Evolutionary conservation across 495 filamentous ascomycete species (phyloP).

Genomic region (Daldinia childiae): DNA sequence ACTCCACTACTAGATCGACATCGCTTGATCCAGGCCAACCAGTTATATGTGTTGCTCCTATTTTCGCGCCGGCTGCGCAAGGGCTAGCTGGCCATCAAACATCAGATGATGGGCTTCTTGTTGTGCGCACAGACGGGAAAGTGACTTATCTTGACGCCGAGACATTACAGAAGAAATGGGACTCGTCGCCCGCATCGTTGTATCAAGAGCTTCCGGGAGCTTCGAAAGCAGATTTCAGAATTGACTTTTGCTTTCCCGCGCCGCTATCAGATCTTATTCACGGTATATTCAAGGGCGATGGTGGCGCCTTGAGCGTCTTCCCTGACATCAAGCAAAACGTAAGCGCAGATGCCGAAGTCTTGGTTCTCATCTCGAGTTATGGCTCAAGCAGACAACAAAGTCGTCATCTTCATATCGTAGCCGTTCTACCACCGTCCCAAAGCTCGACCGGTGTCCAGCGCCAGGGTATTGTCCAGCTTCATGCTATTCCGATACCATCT

Average conservation of each 20-base stretch:
- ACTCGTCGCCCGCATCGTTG: slow-evolving; percentile 46
- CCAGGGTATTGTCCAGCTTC: slow-evolving; percentile 43
- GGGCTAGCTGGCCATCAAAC: background rate
- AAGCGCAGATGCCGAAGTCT: slow-evolving; percentile 51
- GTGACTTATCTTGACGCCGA: slow-evolving; percentile 53
- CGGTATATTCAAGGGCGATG: slow-evolving; percentile 54
- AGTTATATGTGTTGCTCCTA: slow-evolving; percentile 38
- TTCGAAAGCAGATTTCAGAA: slow-evolving; percentile 40
- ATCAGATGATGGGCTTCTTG: slow-evolving; percentile 45
- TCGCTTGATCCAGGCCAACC: slow-evolving; percentile 34
- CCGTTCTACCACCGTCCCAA: slow-evolving; percentile 46
- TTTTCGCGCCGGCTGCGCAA: slow-evolving; percentile 4
- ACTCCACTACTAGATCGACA: slow-evolving; percentile 41
- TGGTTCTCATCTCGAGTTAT: slow-evolving; percentile 54
- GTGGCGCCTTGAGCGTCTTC: slow-evolving; percentile 52
- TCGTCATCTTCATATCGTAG: slow-evolving; percentile 59
- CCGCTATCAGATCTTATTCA: slow-evolving; percentile 54
- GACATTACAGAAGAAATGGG: slow-evolving; percentile 54
- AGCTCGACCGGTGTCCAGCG: slow-evolving; percentile 26
- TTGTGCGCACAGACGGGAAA: slow-evolving; percentile 52
- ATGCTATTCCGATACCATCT: slow-evolving; percentile 38
- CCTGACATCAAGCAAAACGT: slow-evolving; percentile 45
- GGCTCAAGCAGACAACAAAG: slow-evolving; percentile 19
- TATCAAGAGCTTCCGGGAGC: slow-evolving; percentile 50
- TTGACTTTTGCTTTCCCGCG: slow-evolving; percentile 53